These are phyloP conservation scores for Alternaria arbusti DNA, from an alignment of 2,329 filamentous ascomycete genomes.

Conservation along the genomic window DNA sequence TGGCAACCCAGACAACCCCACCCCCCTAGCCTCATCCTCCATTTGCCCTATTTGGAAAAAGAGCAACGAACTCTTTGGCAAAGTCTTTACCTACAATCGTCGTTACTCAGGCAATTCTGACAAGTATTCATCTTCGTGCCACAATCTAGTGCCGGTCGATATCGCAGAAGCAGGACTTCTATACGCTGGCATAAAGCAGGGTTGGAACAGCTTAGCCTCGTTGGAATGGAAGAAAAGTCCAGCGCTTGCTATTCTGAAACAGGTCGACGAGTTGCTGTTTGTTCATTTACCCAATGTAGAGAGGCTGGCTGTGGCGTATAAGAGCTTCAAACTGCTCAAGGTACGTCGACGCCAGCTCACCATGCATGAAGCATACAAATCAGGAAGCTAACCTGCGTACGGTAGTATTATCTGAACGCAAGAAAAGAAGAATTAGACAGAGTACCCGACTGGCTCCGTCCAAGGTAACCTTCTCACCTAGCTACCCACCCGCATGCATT, in stretches of 20 bases:
- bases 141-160: background rate
- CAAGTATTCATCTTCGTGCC: background rate
- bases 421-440: constrained; percentile 32
- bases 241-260: constrained; percentile 34
- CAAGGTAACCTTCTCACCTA: constrained; percentile 18
- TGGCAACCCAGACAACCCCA: constrained; percentile 18
- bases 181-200: constrained; percentile 38
- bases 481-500: background rate
- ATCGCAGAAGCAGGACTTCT: constrained; percentile 35
- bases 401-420: constrained; percentile 41
- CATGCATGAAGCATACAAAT: background rate
- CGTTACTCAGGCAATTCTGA: background rate
- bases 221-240: constrained; percentile 39
- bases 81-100: constrained; percentile 27
- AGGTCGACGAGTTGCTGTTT: constrained; percentile 41
- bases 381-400: background rate
- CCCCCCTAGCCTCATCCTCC: constrained; percentile 6
- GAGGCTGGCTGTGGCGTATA: constrained; percentile 37
- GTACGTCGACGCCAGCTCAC: background rate
- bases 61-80: constrained; percentile 40
- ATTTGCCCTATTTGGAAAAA: constrained; percentile 38
- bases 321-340: constrained; percentile 45
- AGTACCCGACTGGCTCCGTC: constrained; percentile 39
- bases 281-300: constrained; percentile 30
- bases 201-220: constrained; percentile 30